Percentiles rank a stretch among this genome's conserved stretches.
These are phyloP conservation scores for Epichloe gansuensis DNA, from an alignment of 2,329 filamentous ascomycete species.

Conservation along the genomic window DNA sequence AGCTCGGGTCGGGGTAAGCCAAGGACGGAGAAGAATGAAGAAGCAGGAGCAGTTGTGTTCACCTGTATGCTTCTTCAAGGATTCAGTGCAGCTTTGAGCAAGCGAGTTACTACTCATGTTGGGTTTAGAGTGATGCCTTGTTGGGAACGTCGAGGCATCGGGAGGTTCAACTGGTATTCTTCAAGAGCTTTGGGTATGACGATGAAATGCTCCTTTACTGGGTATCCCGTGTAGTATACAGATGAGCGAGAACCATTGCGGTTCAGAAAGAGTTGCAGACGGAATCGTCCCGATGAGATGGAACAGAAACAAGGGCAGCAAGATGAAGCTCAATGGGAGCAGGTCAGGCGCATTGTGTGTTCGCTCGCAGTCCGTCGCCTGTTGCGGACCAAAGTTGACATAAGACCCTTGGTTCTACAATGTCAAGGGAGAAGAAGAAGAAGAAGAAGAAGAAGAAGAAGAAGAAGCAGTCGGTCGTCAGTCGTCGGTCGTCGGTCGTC, in stretches of 20 bases:
- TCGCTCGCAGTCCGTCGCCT: not conserved
- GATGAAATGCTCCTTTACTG: not conserved
- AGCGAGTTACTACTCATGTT: not conserved
- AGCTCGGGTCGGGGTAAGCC: not conserved
- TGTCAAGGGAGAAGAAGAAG: not conserved
- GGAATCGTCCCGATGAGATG: not conserved
- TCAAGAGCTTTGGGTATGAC: not conserved
- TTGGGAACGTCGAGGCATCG: not conserved
- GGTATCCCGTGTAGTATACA: not conserved
- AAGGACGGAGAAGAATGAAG: not conserved
- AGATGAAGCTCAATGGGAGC: not conserved
- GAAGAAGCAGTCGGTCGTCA: too few species aligned
- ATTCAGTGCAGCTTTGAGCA: not conserved
- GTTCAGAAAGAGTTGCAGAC: not conserved
- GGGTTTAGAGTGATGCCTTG: not conserved
- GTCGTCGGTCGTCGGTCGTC: not conserved
- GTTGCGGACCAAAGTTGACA: not conserved
- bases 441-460: too few species aligned
- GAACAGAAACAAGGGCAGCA: not conserved
- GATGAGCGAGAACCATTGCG: not conserved
- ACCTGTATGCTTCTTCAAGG: not conserved
- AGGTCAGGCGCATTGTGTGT: not conserved
- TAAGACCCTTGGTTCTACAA: not conserved
- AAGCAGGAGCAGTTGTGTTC: not conserved
- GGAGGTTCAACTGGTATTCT: not conserved